phyloP scores from a whole-genome alignment of 2,329 filamentous ascomycete species.

The Aspergillus piperis region DNA sequence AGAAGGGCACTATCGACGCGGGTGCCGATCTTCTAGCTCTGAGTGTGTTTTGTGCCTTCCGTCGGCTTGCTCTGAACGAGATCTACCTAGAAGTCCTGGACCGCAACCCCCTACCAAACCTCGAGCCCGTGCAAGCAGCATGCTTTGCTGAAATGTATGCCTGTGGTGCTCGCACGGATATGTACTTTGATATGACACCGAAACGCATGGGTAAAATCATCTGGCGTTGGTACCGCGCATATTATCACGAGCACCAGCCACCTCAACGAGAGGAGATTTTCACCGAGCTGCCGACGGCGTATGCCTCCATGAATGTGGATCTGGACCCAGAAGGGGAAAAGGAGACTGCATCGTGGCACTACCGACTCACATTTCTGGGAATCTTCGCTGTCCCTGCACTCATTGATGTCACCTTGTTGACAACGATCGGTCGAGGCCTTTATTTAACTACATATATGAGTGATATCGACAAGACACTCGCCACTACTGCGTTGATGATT shows the following conservation, averaged over 20 bases:
- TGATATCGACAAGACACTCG: conserved; percentile 47
- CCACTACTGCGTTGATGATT: conserved; percentile 59
- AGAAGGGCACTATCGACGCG: conserved; percentile 41
- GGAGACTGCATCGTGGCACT: conserved; percentile 46
- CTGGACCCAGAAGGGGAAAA: conserved; percentile 48
- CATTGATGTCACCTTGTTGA: conserved; percentile 60
- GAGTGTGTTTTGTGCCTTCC: conserved; percentile 58
- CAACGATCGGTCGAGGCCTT: conserved; percentile 59
- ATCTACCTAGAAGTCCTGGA: conserved; percentile 64
- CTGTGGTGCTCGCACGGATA: conserved; percentile 62
- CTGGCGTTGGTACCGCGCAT: conserved; percentile 42
- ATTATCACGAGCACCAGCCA: conserved; percentile 44
- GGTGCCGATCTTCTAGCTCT: conserved; percentile 58
- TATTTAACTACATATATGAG: conserved; percentile 62
- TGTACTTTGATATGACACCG: conserved; percentile 60
- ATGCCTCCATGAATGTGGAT: conserved; percentile 55
- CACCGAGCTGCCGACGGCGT: conserved; percentile 51
- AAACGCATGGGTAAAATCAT: conserved; percentile 49
- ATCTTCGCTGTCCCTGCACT: conserved; percentile 65
- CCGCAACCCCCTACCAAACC: conserved; percentile 61
- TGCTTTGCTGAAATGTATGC: conserved; percentile 65
- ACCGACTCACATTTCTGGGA: conserved; percentile 58
- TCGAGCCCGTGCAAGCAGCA: conserved; percentile 62
- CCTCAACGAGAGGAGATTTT: conserved; percentile 15
- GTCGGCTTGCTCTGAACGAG: conserved; percentile 60